Evolutionary conservation across 1,139 yeast genomes (phyloP).

Genomic region (Geotrichum cucujoidarum): DNA sequence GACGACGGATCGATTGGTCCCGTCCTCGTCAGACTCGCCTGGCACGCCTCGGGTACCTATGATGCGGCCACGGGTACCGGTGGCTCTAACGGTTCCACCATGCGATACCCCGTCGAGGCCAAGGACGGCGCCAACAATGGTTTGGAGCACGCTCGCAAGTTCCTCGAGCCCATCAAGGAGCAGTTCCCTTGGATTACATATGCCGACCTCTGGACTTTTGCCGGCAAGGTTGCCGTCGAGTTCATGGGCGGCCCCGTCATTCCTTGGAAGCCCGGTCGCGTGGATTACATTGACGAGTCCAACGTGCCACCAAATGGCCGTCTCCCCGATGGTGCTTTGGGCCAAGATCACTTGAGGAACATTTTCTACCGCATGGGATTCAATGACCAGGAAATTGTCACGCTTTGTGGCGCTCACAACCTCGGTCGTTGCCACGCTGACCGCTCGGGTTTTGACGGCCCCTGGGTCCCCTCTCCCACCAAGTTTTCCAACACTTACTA

Average conservation of each 20-base stretch:
- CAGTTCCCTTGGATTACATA: slow-evolving; percentile 56
- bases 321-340: slow-evolving; percentile 54
- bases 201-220: slow-evolving; percentile 64
- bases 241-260: slow-evolving; percentile 57
- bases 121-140: slow-evolving; percentile 59
- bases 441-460: slow-evolving; percentile 69
- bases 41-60: slow-evolving; percentile 70
- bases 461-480: slow-evolving; percentile 86
- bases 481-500: slow-evolving; percentile 76
- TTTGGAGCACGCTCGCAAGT: slow-evolving; percentile 50
- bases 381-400: slow-evolving; percentile 58
- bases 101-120: slow-evolving; percentile 46
- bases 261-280: slow-evolving; percentile 58
- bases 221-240: slow-evolving; percentile 58
- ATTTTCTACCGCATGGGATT: slow-evolving; percentile 61
- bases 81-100: slow-evolving; percentile 66
- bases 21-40: slow-evolving; percentile 56
- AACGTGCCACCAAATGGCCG: slow-evolving; percentile 61
- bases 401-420: slow-evolving; percentile 60
- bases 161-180: slow-evolving; percentile 53
- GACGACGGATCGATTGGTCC: slow-evolving; percentile 71
- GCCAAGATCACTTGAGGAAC: slow-evolving; percentile 49
- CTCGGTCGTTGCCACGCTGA: slow-evolving; percentile 60
- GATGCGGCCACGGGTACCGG: slow-evolving; percentile 52
- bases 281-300: slow-evolving; percentile 48